Evolutionary conservation across 306 rosid species (phyloP), one percentile per base, ranked within the genome.

Genomic region (Vicia villosa): DNA sequence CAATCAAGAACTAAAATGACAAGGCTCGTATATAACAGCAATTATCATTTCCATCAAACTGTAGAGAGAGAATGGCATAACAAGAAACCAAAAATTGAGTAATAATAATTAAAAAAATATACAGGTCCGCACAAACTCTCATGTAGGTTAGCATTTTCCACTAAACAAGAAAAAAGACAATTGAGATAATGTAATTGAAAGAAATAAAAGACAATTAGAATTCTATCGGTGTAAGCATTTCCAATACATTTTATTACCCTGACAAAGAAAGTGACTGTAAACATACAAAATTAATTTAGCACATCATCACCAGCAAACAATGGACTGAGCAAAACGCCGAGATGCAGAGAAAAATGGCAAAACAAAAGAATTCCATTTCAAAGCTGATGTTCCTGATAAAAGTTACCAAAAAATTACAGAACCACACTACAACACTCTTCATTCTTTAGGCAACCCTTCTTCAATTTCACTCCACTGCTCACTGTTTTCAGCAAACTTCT

Each of bases 401-500:
- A 64, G 20, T n/a, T 11, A 72, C 72, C 5, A 56, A 58, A 10
- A 43, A 62, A 61, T 20, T 28, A 57, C 49, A 5, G 14, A 75
- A 52, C 14, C 16, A 74, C 40, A 28, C 10, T 0, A 34, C 36
- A 58, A 21, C n/a, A n/a, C n/a, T n/a, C n/a, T n/a, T 77, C 74
- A 20, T 81, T 72, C 82, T 74, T 79, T 82, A 47, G 90, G 73
- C 78, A 94, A 78, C 13, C 79, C 88, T 26, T 91, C 86, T 81
- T 90, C 96, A 60, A 90, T 30, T 63, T 85, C 90, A 57, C 77
- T 76, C 98, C 98, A 90, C 79, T 6, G 71, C 11, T 85, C 88
- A 24, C 51, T 81, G 55, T 73, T 84, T n/a, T 0, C 84, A 1
- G 84, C 2, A 49, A 88, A 83, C 72, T 68, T 94, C 71, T 80